phyloP scores from a whole-genome alignment of 2,329 filamentous ascomycete genomes.

The Neonectria neomacrospora region DNA sequence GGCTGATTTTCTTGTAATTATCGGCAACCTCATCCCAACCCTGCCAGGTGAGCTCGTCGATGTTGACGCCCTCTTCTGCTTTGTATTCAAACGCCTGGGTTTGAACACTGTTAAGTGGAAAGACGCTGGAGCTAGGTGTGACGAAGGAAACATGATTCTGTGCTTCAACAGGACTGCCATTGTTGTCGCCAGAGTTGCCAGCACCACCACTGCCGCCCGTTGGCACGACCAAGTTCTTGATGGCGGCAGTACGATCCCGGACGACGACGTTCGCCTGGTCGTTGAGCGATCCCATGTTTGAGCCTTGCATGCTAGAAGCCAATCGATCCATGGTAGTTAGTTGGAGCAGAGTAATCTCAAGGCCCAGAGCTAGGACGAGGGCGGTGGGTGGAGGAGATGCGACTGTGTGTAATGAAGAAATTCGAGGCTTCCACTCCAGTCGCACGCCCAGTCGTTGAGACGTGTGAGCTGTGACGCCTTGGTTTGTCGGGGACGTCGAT shows the following conservation, averaged over 20 bases:
- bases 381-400: neutral
- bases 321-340: neutral
- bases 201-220: neutral
- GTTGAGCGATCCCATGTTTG: neutral
- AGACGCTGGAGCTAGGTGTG: neutral
- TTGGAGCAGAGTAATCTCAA: neutral
- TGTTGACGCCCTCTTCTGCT: neutral
- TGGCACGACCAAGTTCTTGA: neutral
- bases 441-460: neutral
- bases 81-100: neutral
- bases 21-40: neutral
- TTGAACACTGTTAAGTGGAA: neutral
- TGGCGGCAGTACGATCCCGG: neutral
- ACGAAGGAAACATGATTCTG: neutral
- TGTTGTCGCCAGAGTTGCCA: neutral
- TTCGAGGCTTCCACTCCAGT: neutral
- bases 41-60: neutral
- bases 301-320: neutral
- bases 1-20: neutral
- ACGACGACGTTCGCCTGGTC: neutral
- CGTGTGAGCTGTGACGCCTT: neutral
- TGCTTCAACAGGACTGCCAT: neutral
- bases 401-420: neutral
- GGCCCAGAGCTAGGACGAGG: neutral
- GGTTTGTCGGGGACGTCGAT: neutral